Evolutionary conservation across 106 monocot species (phyloP).

Genomic region (Dendrobium chrysotoxum): DNA sequence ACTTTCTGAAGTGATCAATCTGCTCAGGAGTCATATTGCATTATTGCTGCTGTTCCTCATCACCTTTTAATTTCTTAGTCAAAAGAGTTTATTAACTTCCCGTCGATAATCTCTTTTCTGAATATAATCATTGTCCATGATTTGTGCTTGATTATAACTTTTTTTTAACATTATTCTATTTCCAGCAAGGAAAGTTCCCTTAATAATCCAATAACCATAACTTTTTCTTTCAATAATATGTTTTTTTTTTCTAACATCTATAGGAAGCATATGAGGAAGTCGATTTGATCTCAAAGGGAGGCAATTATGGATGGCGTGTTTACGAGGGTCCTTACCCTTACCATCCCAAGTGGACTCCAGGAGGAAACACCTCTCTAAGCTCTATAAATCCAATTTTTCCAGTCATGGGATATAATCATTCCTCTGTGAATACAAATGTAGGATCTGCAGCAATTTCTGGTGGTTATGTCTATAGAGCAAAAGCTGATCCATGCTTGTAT

Average conservation of each 20-base stretch:
- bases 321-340: constrained; percentile 76
- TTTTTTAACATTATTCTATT: background rate
- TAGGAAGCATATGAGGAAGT: constrained; percentile 90
- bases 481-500: constrained; percentile 76
- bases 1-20: too few relatives aligned
- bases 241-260: background rate
- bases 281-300: constrained; percentile 83
- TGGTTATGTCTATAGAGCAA: constrained; percentile 79
- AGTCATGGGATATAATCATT: constrained; percentile 74
- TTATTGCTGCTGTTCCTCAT: too few relatives aligned
- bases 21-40: too few relatives aligned
- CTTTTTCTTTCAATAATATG: background rate
- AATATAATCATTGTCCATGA: background rate
- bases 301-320: constrained; percentile 90
- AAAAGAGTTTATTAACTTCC: too few relatives aligned
- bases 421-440: constrained; percentile 35
- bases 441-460: constrained; percentile 76
- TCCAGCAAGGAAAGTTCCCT: background rate
- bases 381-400: constrained; percentile 67
- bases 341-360: constrained; percentile 25
- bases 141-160: background rate
- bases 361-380: constrained; percentile 34
- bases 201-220: too few relatives aligned
- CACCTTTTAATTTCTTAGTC: too few relatives aligned
- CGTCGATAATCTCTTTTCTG: too few relatives aligned